Percentiles rank a stretch among this genome's conserved stretches.
Evolutionary conservation across 257 asterid species (phyloP).

Genomic region (Ballota nigra): DNA sequence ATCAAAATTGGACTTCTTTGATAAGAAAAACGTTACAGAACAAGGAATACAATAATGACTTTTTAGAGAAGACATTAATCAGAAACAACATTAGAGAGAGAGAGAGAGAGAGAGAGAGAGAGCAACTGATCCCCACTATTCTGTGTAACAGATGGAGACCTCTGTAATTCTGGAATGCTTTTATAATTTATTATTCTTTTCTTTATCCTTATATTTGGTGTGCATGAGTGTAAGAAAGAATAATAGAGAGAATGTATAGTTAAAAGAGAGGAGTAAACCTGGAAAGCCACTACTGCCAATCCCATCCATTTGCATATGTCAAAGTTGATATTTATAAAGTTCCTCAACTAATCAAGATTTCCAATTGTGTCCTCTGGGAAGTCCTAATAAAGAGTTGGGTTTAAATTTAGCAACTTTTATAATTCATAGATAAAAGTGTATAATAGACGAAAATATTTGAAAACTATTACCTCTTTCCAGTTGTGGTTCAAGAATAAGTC

Average conservation of each 20-base stretch:
- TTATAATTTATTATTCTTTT: neutral
- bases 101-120: neutral
- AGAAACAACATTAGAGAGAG: neutral
- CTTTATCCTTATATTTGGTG: neutral
- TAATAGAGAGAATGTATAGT: conserved; percentile 9
- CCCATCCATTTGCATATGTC: conserved; percentile 85
- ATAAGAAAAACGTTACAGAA: neutral
- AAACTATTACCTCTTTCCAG: conserved; percentile 77
- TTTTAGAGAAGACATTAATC: neutral
- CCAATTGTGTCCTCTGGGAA: conserved; percentile 82
- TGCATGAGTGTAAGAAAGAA: neutral
- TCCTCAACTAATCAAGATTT: conserved; percentile 60
- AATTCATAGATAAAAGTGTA: neutral
- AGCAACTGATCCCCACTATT: neutral
- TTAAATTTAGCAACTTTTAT: neutral
- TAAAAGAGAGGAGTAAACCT: conserved; percentile 42
- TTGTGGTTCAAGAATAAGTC: conserved; percentile 71
- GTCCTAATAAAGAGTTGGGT: conserved; percentile 50
- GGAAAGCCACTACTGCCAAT: conserved; percentile 62
- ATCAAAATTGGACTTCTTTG: neutral
- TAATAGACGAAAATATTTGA: conserved; percentile 1
- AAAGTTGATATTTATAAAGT: conserved; percentile 64
- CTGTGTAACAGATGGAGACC: neutral
- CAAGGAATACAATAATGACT: neutral
- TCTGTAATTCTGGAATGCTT: neutral